Conservation (phyloP, 768 basidiomycete genomes). For the Trametes maxima region DNA sequence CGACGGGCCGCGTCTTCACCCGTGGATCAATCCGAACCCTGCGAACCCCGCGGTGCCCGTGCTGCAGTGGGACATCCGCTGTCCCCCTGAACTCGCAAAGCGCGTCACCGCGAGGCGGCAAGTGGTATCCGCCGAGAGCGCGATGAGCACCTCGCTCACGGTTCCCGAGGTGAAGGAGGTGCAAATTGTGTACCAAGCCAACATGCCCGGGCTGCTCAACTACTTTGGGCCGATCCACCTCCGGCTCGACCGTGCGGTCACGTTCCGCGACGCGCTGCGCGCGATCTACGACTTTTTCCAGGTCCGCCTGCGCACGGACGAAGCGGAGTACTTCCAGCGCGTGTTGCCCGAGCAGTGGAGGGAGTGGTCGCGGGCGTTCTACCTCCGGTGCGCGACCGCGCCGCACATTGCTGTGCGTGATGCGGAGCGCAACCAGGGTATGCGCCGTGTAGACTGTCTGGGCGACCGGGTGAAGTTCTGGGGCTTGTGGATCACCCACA, state of each 20-base stretch:
- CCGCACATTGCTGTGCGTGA: slow-evolving; percentile 38
- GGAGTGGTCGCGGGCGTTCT: slow-evolving; percentile 33
- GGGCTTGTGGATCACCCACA: slow-evolving; percentile 39
- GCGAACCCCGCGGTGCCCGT: slow-evolving; percentile 31
- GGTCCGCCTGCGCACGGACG: slow-evolving; percentile 38
- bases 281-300: slow-evolving; percentile 54
- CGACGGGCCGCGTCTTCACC: slow-evolving; percentile 13
- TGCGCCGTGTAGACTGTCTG: slow-evolving; percentile 52
- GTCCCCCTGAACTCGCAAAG: slow-evolving; percentile 36
- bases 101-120: slow-evolving; percentile 35
- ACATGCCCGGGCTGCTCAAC: slow-evolving; percentile 10
- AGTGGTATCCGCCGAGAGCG: slow-evolving; percentile 25
- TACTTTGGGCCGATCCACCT: slow-evolving; percentile 53
- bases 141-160: slow-evolving; percentile 28
- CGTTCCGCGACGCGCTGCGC: slow-evolving; percentile 48
- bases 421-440: slow-evolving; percentile 43
- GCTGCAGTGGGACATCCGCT: slow-evolving; percentile 40
- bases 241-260: slow-evolving; percentile 31
- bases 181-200: slow-evolving; percentile 29
- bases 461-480: slow-evolving; percentile 49
- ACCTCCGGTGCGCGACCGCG: slow-evolving; percentile 41
- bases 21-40: slow-evolving; percentile 37
- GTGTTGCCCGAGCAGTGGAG: slow-evolving; percentile 27
- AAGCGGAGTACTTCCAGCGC: slow-evolving; percentile 30
- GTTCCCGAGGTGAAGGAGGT: slow-evolving; percentile 27